phyloP scores from a whole-genome alignment of 2,329 filamentous ascomycete species.

The Nothopassalora personata region DNA sequence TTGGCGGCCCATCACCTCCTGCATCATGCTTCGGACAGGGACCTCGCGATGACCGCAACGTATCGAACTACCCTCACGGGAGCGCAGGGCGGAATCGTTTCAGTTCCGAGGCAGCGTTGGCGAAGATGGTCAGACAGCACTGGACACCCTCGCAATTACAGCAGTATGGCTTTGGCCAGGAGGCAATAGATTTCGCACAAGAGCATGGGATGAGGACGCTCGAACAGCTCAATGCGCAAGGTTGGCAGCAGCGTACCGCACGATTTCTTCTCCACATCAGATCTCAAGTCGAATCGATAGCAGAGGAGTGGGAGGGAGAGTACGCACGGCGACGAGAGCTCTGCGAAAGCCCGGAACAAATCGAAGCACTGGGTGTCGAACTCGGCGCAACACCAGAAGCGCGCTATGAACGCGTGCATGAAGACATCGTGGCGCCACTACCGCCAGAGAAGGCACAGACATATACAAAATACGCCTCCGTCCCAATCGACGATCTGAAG shows the following conservation, averaged over 20 bases:
- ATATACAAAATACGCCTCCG: slow-evolving; percentile 10
- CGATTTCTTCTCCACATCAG: slow-evolving; percentile 18
- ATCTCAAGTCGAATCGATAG: slow-evolving; percentile 13
- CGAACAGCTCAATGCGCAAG: slow-evolving; percentile 24
- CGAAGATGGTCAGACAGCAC: slow-evolving; percentile 21
- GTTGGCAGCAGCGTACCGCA: slow-evolving; percentile 21
- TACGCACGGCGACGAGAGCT: slow-evolving; percentile 5
- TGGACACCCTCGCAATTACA: slow-evolving; percentile 15
- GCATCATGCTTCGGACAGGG: slow-evolving; percentile 29
- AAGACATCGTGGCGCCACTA: slow-evolving; percentile 11
- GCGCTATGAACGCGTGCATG: slow-evolving; percentile 6
- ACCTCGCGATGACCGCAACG: slow-evolving; percentile 25
- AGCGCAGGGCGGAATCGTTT: slow-evolving; percentile 19
- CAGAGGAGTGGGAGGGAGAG: slow-evolving; percentile 12
- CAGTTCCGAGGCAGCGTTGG: slow-evolving; percentile 26
- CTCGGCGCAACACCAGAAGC: slow-evolving; percentile 8
- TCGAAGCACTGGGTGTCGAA: slow-evolving; percentile 5
- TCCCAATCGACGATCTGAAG: slow-evolving; percentile 14
- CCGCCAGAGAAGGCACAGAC: slow-evolving; percentile 7
- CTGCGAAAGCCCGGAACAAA: background rate
- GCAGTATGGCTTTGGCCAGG: slow-evolving; percentile 20
- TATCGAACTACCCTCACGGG: slow-evolving; percentile 26
- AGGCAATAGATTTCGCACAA: slow-evolving; percentile 24
- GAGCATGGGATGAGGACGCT: slow-evolving; percentile 18
- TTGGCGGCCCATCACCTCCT: slow-evolving; percentile 59